A percentile compares a stretch with the other conserved stretches of the same genome.
phyloP scores from a whole-genome alignment of 2,329 filamentous ascomycete genomes.

The Scedosporium boydii region DNA sequence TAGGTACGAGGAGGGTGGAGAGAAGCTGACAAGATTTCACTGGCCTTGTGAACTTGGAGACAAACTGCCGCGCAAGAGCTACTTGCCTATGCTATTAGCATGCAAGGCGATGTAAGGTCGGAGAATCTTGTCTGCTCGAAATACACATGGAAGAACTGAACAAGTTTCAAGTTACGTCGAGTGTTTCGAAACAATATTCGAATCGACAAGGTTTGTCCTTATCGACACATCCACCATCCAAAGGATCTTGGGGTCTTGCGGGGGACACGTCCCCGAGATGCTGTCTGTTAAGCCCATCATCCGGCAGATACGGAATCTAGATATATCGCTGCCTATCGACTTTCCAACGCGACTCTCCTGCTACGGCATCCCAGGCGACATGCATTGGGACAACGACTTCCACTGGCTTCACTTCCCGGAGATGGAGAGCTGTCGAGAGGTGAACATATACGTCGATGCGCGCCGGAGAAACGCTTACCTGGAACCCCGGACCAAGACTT shows the following conservation, averaged over 20 bases:
- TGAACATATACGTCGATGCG: slow-evolving; percentile 1
- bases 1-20: background rate
- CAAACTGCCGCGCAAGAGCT: background rate
- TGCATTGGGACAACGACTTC: slow-evolving; percentile 6
- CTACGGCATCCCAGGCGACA: background rate
- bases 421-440: background rate
- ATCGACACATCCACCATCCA: slow-evolving; percentile 1
- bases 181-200: slow-evolving; percentile 5
- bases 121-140: too few species aligned
- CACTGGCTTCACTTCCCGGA: slow-evolving; percentile 4
- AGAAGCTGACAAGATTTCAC: background rate
- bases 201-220: slow-evolving; percentile 7
- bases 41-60: background rate
- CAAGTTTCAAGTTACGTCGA: slow-evolving; percentile 1
- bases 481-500: background rate
- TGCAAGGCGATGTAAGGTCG: slow-evolving; percentile 6
- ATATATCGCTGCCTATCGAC: background rate
- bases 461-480: background rate
- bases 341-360: slow-evolving; percentile 3
- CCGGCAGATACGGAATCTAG: background rate
- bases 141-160: too few species aligned
- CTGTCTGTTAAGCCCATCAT: background rate
- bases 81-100: slow-evolving; percentile 6
- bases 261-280: background rate
- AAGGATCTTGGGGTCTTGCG: slow-evolving; percentile 1